A percentile compares a stretch with the other conserved stretches of the same genome.
Conservation (phyloP, 192 early-diverging fungal genomes). For the Bifiguratus adelaidae region DNA sequence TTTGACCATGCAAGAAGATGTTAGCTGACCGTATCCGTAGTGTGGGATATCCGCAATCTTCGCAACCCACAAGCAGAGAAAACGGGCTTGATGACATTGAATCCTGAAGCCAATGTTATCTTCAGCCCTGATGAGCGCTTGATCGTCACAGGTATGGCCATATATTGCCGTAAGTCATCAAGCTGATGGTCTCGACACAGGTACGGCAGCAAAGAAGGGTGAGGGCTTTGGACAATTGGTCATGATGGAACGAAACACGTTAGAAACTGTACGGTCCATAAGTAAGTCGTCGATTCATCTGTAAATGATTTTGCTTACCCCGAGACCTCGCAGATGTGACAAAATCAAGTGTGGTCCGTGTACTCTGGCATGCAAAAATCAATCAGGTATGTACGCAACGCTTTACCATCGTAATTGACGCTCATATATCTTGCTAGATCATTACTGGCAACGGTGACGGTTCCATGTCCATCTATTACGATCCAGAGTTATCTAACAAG, state of each 20-base stretch:
- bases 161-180: neutral
- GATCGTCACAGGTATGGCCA: conserved; percentile 67
- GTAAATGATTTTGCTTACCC: neutral
- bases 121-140: conserved; percentile 74
- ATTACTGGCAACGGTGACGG: conserved; percentile 71
- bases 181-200: conserved; percentile 2
- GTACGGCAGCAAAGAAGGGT: conserved; percentile 58
- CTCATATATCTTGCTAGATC: conserved; percentile 34
- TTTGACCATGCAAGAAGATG: too few species aligned
- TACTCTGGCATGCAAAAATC: conserved; percentile 78
- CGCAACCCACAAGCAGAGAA: conserved; percentile 48
- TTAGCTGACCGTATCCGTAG: too few species aligned
- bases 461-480: conserved; percentile 64
- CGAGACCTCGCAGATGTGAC: conserved; percentile 17
- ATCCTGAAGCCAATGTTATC: conserved; percentile 68
- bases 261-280: conserved; percentile 39
- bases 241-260: conserved; percentile 50
- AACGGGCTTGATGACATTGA: conserved; percentile 44
- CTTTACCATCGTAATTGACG: neutral
- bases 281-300: conserved; percentile 20
- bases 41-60: conserved; percentile 85
- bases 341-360: conserved; percentile 53
- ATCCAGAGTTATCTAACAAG: conserved; percentile 46
- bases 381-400: conserved; percentile 50
- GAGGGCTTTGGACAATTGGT: conserved; percentile 53